Conservation (phyloP, 495 filamentous ascomycete genomes). For the Glonium stellatum region DNA sequence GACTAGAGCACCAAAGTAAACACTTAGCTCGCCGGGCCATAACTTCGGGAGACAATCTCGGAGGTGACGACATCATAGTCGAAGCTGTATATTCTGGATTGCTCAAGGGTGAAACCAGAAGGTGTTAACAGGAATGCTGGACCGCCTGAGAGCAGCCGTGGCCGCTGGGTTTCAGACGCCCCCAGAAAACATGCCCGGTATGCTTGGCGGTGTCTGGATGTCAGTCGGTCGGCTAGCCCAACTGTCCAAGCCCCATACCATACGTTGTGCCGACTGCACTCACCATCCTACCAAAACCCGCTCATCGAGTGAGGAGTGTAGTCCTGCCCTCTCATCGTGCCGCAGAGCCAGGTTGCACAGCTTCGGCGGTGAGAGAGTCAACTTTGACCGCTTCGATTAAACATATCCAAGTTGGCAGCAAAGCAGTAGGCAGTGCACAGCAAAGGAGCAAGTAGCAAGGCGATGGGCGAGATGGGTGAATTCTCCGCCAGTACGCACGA, state of each 20-base stretch:
- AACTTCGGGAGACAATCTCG: background rate
- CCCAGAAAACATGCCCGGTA: background rate
- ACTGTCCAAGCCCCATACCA: too few species aligned
- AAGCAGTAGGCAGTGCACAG: too few species aligned
- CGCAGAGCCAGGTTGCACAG: constrained; percentile 20
- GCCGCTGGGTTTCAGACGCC: too few species aligned
- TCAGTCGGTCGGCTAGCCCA: background rate
- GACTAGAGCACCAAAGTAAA: background rate
- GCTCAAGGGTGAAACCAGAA: background rate
- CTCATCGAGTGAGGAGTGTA: background rate
- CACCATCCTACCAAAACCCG: background rate
- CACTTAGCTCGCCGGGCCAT: background rate
- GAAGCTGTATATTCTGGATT: background rate
- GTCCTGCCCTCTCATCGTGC: background rate
- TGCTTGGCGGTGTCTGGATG: constrained; percentile 5
- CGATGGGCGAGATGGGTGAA: background rate
- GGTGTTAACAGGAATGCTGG: background rate
- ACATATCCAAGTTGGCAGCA: background rate
- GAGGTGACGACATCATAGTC: background rate
- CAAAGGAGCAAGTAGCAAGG: background rate
- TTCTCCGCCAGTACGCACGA: too few species aligned
- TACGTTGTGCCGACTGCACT: background rate
- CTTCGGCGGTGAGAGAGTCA: constrained; percentile 19
- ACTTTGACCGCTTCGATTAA: constrained; percentile 11
- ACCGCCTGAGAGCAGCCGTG: too few species aligned